phyloP scores from a whole-genome alignment of 768 basidiomycete genomes.

The Mycena belliarum region DNA sequence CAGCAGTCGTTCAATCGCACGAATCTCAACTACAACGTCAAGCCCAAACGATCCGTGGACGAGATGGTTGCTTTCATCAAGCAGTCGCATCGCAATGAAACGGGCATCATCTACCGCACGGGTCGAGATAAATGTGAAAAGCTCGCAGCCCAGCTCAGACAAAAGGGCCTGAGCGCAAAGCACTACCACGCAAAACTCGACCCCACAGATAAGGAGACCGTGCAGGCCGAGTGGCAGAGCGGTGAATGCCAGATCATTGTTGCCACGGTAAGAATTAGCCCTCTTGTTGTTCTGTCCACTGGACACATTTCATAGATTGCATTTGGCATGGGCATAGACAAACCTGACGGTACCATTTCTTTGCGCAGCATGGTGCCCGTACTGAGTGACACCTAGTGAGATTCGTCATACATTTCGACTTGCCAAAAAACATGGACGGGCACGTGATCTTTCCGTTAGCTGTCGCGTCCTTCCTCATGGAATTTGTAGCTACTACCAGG shows the following conservation, averaged over 20 bases:
- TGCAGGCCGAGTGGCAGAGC: constrained; percentile 73
- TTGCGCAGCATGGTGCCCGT: not conserved
- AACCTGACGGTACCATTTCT: constrained; percentile 58
- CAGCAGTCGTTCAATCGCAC: constrained; percentile 89
- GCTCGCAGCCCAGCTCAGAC: constrained; percentile 66
- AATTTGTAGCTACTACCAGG: constrained; percentile 81
- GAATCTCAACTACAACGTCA: constrained; percentile 82
- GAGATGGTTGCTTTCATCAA: constrained; percentile 75
- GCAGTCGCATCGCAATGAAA: constrained; percentile 51
- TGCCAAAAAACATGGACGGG: constrained; percentile 86
- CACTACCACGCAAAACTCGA: constrained; percentile 88
- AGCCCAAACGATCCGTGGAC: constrained; percentile 41
- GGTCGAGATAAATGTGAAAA: constrained; percentile 77
- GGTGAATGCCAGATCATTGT: constrained; percentile 81
- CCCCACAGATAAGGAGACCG: constrained; percentile 57
- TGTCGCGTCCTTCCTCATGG: not conserved
- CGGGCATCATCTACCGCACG: constrained; percentile 86
- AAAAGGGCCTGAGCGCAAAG: constrained; percentile 59
- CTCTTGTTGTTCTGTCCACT: constrained; percentile 1
- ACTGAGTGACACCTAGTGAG: constrained; percentile 55
- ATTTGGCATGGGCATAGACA: constrained; percentile 98
- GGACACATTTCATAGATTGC: constrained; percentile 60
- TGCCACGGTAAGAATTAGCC: constrained; percentile 67
- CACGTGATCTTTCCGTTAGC: constrained; percentile 34
- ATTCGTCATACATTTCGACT: constrained; percentile 85